Base-by-base conservation (phyloP, 352 stramenopile genomes). In the Globisporangium carolinianum region DNA sequence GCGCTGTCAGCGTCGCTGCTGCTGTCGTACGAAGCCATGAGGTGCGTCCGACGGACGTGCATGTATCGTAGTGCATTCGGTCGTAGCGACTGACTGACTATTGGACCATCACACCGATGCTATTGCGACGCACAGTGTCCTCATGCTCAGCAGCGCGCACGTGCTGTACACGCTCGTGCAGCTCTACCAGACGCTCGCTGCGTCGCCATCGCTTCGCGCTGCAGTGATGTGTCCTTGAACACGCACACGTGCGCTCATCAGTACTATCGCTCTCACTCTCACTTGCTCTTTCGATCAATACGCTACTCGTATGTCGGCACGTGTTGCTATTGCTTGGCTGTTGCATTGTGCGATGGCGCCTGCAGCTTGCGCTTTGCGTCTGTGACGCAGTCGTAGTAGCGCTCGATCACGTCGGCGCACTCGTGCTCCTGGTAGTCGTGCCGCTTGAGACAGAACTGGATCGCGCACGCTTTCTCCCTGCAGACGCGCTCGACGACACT, bases 371-470 rank as follows among this genome's bases (percentile, higher is more conserved):
- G 24, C 53, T 77, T 86, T 51, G 66, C 78, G 42, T 68, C 60
- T 14, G 71, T 56, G 63, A 80, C 91, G 65, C 84, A 94, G 51
- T 87, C 71, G 56, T 86, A 87, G 59, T 90, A 92, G 11, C 69
- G 70, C 49, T 85, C 62, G 53, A 94, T 89, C 32, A 76, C 65
- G 8, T 66, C 68, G 14, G 63, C 55, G 62, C 85, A 94, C 52
- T 72, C 77, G 64, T 46, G 79, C 61, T 94, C 81, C 60, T 94
- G 80, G 57, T 94, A 92, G 32, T 69, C 69, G 50, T 65, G 68
- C 15, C 76, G 80, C 71, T 89, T 73, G 41, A 94, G 68, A 72
- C 85, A 94, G 59, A 78, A 76, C 68, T 94, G 85, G 68, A 92
- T 92, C 47, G 79, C 79, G 51, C 83, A 94, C 15, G 82, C 85